These are phyloP conservation scores for Fagopyrum esculentum DNA, from an alignment of 148 eudicot species.

Conservation along the genomic window DNA sequence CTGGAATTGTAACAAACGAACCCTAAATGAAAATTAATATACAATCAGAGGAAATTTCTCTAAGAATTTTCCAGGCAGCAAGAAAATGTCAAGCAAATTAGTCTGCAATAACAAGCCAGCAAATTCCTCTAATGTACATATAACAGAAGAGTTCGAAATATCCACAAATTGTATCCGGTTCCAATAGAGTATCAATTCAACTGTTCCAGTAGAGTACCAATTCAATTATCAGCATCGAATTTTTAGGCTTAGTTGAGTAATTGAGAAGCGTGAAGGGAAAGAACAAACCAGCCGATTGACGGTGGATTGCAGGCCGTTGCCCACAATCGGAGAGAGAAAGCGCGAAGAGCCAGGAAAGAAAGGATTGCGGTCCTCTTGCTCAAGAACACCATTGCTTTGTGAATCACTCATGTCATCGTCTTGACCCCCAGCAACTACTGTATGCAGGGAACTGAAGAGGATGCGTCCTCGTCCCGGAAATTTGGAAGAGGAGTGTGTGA, in stretches of 20 bases:
- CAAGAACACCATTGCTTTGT: not conserved
- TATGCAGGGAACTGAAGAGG: not conserved
- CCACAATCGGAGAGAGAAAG: not conserved
- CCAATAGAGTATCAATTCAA: not conserved
- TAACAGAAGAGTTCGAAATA: too few species aligned
- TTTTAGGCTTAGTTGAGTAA: not conserved
- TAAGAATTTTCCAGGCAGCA: not conserved
- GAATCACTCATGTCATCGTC: not conserved
- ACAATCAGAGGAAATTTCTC: not conserved
- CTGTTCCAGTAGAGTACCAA: not conserved
- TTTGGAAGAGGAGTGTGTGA: not conserved
- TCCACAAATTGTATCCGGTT: not conserved
- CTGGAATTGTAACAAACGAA: not conserved
- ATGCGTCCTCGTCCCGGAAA: not conserved
- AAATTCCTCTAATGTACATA: too few species aligned
- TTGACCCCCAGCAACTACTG: not conserved
- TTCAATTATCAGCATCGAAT: not conserved
- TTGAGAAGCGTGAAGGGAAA: not conserved
- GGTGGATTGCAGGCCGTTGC: not conserved
- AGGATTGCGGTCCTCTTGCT: not conserved
- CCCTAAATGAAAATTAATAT: not conserved
- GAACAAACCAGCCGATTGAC: constrained; percentile 15
- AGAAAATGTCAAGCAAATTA: too few species aligned
- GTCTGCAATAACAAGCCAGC: not conserved
- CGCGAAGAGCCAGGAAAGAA: not conserved